Conservation (phyloP, 2,329 filamentous ascomycete genomes). For the Aspergillus neotritici region DNA sequence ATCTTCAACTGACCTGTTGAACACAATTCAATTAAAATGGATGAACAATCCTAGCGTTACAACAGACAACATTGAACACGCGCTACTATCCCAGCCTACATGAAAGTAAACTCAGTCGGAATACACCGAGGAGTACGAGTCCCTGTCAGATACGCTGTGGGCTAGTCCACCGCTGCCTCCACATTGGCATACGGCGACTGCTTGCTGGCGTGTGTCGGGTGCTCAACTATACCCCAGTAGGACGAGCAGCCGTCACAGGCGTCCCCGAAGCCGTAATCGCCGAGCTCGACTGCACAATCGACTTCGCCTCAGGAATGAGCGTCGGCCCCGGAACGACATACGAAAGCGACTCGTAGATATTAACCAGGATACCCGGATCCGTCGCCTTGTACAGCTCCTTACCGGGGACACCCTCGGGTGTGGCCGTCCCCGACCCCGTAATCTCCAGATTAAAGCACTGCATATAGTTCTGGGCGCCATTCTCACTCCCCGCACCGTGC, state of each 20-base stretch:
- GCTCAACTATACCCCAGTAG: background rate
- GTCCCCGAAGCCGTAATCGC: slow-evolving; percentile 9
- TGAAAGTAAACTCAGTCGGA: too few species aligned
- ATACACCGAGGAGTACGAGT: too few species aligned
- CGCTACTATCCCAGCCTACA: too few species aligned
- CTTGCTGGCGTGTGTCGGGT: too few species aligned
- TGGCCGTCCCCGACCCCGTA: slow-evolving; percentile 44
- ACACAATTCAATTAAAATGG: too few species aligned
- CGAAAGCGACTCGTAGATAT: slow-evolving; percentile 44
- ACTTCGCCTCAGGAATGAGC: slow-evolving; percentile 9
- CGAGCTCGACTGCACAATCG: slow-evolving; percentile 12
- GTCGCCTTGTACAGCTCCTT: slow-evolving; percentile 50
- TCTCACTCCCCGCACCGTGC: slow-evolving; percentile 37
- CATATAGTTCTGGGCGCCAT: slow-evolving; percentile 48
- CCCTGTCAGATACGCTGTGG: too few species aligned
- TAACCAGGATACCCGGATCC: slow-evolving; percentile 54
- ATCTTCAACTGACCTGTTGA: too few species aligned
- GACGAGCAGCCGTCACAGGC: slow-evolving; percentile 5
- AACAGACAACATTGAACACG: too few species aligned
- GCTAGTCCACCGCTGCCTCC: too few species aligned
- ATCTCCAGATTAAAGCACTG: slow-evolving; percentile 55
- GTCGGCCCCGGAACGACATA: slow-evolving; percentile 15
- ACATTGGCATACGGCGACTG: too few species aligned
- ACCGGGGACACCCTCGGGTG: slow-evolving; percentile 44
- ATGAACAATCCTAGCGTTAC: too few species aligned